Evolutionary conservation across 169 alveolate species (phyloP).

Genomic region (Ichthyophthirius multifiliis): DNA sequence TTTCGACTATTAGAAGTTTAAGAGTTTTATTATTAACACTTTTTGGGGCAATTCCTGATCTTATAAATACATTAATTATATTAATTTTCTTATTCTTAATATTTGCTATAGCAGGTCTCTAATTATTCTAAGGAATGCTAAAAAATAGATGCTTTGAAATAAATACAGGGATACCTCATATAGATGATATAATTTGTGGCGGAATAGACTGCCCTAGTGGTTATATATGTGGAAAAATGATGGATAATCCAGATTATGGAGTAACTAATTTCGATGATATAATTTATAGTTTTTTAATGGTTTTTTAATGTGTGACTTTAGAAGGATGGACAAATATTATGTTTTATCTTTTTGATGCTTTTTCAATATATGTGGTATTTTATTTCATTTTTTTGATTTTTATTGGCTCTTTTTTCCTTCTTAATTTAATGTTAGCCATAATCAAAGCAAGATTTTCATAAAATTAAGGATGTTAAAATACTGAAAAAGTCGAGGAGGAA

Average conservation of each 20-base stretch:
- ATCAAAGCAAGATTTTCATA: constrained; percentile 60
- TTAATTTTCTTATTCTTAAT: constrained; percentile 37
- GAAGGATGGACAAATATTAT: constrained; percentile 73
- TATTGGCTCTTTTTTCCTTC: constrained; percentile 67
- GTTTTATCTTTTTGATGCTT: constrained; percentile 35
- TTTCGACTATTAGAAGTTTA: constrained; percentile 73
- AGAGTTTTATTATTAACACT: constrained; percentile 40
- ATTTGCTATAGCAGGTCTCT: constrained; percentile 46
- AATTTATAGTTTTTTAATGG: constrained; percentile 45
- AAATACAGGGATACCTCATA: constrained; percentile 5
- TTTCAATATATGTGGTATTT: constrained; percentile 37
- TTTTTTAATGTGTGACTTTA: constrained; percentile 57
- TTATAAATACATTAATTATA: constrained; percentile 25
- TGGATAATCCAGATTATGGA: constrained; percentile 59
- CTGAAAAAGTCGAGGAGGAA: not conserved
- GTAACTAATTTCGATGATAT: constrained; percentile 63
- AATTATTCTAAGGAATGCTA: constrained; percentile 37
- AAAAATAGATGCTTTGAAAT: constrained; percentile 35
- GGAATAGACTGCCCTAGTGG: constrained; percentile 39
- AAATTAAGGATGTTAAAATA: not conserved
- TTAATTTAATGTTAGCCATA: constrained; percentile 72
- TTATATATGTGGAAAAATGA: constrained; percentile 60
- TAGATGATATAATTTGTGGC: constrained; percentile 42
- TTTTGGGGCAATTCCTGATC: constrained; percentile 25
- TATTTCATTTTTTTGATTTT: constrained; percentile 57